Percentiles rank a stretch among this genome's conserved stretches.
Conservation (phyloP, 2,329 filamentous ascomycete species). For the Aureobasidium musti region DNA sequence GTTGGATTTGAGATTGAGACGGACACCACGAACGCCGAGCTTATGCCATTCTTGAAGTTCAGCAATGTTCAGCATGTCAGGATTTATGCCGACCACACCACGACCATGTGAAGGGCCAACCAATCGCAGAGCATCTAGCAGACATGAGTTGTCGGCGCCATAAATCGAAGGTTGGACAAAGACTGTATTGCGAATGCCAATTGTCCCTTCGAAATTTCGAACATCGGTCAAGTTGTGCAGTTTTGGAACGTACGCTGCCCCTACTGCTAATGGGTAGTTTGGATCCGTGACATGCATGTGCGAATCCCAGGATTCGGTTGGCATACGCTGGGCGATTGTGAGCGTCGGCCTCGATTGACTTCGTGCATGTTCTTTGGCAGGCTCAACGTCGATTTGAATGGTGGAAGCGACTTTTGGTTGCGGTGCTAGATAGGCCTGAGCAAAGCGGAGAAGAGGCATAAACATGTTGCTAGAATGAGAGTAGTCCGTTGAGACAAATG, state of each 20-base stretch:
- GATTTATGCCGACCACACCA: conserved; percentile 40
- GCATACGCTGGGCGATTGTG: conserved; percentile 40
- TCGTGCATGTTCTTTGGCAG: not conserved
- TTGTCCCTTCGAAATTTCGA: conserved; percentile 39
- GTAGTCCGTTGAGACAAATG: not conserved
- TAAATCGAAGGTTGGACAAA: conserved; percentile 41
- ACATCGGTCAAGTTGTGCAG: conserved; percentile 56
- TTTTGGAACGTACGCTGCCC: conserved; percentile 56
- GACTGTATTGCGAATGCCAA: conserved; percentile 37
- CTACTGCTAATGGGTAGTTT: conserved; percentile 51
- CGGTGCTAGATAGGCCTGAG: not conserved
- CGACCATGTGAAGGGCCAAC: conserved; percentile 33
- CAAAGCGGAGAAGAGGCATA: conserved; percentile 1
- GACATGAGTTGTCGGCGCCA: conserved; percentile 38
- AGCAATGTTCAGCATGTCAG: conserved; percentile 32
- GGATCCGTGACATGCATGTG: conserved; percentile 66
- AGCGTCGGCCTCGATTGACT: not conserved
- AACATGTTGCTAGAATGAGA: conserved; percentile 2
- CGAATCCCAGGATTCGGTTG: conserved; percentile 59
- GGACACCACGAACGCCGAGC: conserved; percentile 39
- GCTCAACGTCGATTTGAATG: not conserved
- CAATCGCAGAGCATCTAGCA: conserved; percentile 38
- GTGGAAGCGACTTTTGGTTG: not conserved
- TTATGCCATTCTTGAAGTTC: conserved; percentile 37
- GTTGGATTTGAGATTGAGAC: conserved; percentile 39